Evolutionary conservation across 176 grass and related monocot genomes (phyloP).

Genomic region (Oryza glaberrima): DNA sequence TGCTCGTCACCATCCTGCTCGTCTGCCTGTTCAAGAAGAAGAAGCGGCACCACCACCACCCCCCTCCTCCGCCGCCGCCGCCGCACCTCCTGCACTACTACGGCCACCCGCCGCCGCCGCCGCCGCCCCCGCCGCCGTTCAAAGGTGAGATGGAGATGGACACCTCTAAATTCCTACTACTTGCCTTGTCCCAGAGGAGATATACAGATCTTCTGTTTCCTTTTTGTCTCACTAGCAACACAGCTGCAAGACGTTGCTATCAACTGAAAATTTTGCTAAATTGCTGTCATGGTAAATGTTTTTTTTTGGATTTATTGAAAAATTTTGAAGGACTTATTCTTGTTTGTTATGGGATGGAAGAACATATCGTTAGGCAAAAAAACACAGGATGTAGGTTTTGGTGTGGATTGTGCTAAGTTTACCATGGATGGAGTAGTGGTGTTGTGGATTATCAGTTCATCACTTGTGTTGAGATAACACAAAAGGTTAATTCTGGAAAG

Average conservation of each 20-base stretch:
- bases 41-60: slow-evolving; percentile 51
- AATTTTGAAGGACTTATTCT: neutral
- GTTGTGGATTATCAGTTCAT: neutral
- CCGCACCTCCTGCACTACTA: slow-evolving; percentile 58
- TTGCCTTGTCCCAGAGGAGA: slow-evolving; percentile 8
- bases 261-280: neutral
- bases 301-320: neutral
- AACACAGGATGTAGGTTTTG: neutral
- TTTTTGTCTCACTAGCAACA: slow-evolving; percentile 20
- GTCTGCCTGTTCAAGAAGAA: slow-evolving; percentile 66
- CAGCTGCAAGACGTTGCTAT: neutral
- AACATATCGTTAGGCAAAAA: neutral
- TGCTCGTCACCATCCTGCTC: slow-evolving; percentile 63
- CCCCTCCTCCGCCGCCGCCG: slow-evolving; percentile 41
- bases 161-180: slow-evolving; percentile 4
- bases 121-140: slow-evolving; percentile 40
- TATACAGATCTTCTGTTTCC: neutral
- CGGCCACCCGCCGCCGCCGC: slow-evolving; percentile 50
- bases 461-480: neutral
- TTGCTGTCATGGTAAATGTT: neutral
- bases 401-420: slow-evolving; percentile 10
- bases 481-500: neutral
- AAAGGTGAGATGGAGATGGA: slow-evolving; percentile 63
- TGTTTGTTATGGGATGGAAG: neutral
- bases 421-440: neutral